phyloP scores from a whole-genome alignment of 495 filamentous ascomycete genomes.

The Neurospora terricola region DNA sequence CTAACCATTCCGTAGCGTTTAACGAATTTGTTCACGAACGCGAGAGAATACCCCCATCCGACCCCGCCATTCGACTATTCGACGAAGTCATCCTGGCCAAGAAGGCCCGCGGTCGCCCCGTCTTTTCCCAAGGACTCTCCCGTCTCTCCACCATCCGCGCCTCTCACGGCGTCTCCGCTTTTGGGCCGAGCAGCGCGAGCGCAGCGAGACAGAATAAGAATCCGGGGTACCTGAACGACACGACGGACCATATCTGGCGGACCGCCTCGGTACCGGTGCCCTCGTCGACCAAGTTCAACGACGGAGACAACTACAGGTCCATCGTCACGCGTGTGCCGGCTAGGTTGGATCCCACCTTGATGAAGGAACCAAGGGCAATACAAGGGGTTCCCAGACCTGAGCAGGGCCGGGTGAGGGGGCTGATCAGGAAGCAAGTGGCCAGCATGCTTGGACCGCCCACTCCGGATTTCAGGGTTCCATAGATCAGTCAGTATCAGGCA shows the following conservation, averaged over 20 bases:
- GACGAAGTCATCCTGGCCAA: constrained; percentile 94
- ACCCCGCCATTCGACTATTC: constrained; percentile 73
- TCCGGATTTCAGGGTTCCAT: constrained; percentile 9
- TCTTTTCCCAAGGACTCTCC: constrained; percentile 41
- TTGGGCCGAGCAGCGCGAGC: constrained; percentile 21
- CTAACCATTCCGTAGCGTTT: constrained; percentile 49
- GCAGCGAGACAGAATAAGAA: constrained; percentile 25
- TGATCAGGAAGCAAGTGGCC: constrained; percentile 60
- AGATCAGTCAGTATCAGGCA: background rate
- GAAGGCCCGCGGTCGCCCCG: constrained; percentile 65
- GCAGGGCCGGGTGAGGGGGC: constrained; percentile 45
- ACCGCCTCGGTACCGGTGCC: constrained; percentile 75
- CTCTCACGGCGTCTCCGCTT: constrained; percentile 32
- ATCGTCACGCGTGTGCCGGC: constrained; percentile 56
- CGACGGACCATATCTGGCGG: constrained; percentile 85
- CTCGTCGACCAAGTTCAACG: constrained; percentile 58
- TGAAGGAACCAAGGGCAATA: constrained; percentile 78
- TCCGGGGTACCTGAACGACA: constrained; percentile 73
- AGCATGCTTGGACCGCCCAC: constrained; percentile 45
- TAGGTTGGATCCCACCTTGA: constrained; percentile 72
- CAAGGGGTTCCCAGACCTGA: constrained; percentile 63
- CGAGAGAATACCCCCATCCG: constrained; percentile 48
- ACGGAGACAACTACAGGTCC: constrained; percentile 41
- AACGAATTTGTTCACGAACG: constrained; percentile 95
- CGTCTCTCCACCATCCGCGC: constrained; percentile 40